Evolutionary conservation across 805 yeast species (phyloP), one percentile per base, ranked within the genome.

Genomic region (Metschnikowia kunwiensis): DNA sequence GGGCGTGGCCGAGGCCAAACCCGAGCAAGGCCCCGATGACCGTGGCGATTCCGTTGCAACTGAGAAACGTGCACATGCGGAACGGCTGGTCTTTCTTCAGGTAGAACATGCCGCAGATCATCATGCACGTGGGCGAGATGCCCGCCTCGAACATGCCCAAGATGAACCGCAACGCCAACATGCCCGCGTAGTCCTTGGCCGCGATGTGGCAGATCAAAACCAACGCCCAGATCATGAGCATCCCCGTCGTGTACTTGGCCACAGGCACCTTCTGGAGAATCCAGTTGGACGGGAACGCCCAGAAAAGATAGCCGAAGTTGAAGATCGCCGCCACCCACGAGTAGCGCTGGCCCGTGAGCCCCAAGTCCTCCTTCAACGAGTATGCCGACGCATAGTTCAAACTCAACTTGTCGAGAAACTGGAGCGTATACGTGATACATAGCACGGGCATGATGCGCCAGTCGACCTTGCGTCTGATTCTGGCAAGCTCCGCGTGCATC

Each of bases 401-500:
- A 9, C 42, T 24, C 30, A 45, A 44, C 20, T 47, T 47, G 27
- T 47, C 50, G 15, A 47, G 44, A 31, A 47, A 47, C 28, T 47
- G 51, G 18, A 34, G 38, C 18, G 32, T 43, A 34, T 57, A 58
- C 9, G 61, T 53, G 24, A 55, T 37, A 34, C 58, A 53, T 24
- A 57, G 39, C 22, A 56, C 28, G 2, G 61, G 66, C 42, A 68
- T 42, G 41, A 67, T 40, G 31, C 58, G 49, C 34, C 32, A 37
- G 47, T 68, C 72, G 14, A 67, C 43, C 43, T 61, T 66, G 32
- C 63, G 47, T 25, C 59, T 49, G 30, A 65, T 49, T 14, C 47
- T 38, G 19, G 41, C 43, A 17, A 57, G 45, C 16, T 47, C 53
- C 2, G 37, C 30, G 7, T 47, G 51, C 15, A 47, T 38, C 43